phyloP scores from a whole-genome alignment of 2,329 filamentous ascomycete genomes.

The Tothia fuscella region DNA sequence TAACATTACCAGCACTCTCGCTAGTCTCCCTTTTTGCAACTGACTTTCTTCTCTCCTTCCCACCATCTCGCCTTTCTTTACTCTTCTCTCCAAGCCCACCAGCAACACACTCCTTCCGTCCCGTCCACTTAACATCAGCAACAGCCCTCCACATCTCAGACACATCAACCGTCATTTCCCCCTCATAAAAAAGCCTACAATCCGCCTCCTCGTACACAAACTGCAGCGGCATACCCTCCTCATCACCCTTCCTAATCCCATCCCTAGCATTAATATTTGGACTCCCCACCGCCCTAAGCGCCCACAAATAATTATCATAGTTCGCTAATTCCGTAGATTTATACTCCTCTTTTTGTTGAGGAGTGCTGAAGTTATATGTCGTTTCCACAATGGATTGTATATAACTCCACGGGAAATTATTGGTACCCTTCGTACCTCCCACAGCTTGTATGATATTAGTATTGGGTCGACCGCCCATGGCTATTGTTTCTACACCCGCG shows the following conservation, averaged over 20 bases:
- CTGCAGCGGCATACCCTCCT: conserved; percentile 23
- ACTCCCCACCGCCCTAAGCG: conserved; percentile 16
- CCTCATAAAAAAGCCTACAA: conserved; percentile 28
- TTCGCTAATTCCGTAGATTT: conserved; percentile 19
- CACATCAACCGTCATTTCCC: conserved; percentile 29
- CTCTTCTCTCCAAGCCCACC: not conserved
- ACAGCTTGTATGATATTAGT: conserved; percentile 41
- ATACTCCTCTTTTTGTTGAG: conserved; percentile 14
- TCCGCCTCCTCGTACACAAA: conserved; percentile 29
- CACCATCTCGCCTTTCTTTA: not conserved
- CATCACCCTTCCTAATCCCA: conserved; percentile 22
- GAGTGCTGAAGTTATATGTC: conserved; percentile 8
- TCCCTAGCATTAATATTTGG: conserved; percentile 25
- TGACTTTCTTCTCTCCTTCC: no score
- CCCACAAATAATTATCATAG: conserved; percentile 19
- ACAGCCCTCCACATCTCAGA: conserved; percentile 26
- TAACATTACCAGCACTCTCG: not conserved
- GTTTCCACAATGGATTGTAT: conserved; percentile 16
- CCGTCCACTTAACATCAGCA: conserved; percentile 25
- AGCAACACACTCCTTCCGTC: conserved; percentile 21
- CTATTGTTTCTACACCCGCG: conserved; percentile 41
- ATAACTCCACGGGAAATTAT: conserved; percentile 22
- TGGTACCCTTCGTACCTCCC: conserved; percentile 40
- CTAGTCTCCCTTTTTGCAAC: not conserved
- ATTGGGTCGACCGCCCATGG: conserved; percentile 37